Percentiles rank a stretch among this genome's conserved stretches.
Evolutionary conservation across 352 stramenopile species (phyloP).

Genomic region (Globisporangium canariense): DNA sequence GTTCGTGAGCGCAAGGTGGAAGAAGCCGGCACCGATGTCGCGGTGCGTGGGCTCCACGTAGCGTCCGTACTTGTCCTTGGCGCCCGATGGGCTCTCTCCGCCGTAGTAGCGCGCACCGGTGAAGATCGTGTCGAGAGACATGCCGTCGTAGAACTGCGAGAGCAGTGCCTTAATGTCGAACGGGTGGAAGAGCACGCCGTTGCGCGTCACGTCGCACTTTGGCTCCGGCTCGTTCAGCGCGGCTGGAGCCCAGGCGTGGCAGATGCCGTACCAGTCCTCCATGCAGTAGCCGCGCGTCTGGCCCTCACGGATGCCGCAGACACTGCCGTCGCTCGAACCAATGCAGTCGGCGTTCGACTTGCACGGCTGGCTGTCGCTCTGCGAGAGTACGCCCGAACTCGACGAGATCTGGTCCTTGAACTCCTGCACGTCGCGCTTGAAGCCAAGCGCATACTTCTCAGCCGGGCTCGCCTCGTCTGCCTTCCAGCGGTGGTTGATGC

Average conservation of each 20-base stretch:
- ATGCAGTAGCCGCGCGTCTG: slow-evolving; percentile 42
- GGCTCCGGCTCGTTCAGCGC: slow-evolving; percentile 41
- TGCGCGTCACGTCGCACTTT: slow-evolving; percentile 36
- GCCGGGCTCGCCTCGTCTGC: slow-evolving; percentile 24
- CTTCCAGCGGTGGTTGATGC: slow-evolving; percentile 52
- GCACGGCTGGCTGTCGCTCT: slow-evolving; percentile 25
- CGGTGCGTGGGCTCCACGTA: slow-evolving; percentile 35
- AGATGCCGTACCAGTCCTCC: slow-evolving; percentile 44
- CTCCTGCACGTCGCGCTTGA: slow-evolving; percentile 25
- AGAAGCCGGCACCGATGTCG: slow-evolving; percentile 50
- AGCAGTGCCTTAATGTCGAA: slow-evolving; percentile 53
- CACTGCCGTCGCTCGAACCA: slow-evolving; percentile 21
- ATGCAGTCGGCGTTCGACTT: slow-evolving; percentile 32
- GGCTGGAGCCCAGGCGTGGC: slow-evolving; percentile 41
- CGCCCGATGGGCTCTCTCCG: not conserved
- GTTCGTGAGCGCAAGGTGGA: slow-evolving; percentile 48
- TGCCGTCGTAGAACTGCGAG: slow-evolving; percentile 36
- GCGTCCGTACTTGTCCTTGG: slow-evolving; percentile 44
- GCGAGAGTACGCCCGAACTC: slow-evolving; percentile 30
- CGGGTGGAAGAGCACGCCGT: slow-evolving; percentile 43
- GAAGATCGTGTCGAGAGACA: slow-evolving; percentile 36
- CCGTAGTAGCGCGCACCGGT: slow-evolving; percentile 37
- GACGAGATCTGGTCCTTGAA: slow-evolving; percentile 41
- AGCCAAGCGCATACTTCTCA: slow-evolving; percentile 50
- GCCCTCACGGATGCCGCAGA: slow-evolving; percentile 29